Evolutionary conservation across 805 yeast genomes (phyloP).

Genomic region (Pichia manshurica): DNA sequence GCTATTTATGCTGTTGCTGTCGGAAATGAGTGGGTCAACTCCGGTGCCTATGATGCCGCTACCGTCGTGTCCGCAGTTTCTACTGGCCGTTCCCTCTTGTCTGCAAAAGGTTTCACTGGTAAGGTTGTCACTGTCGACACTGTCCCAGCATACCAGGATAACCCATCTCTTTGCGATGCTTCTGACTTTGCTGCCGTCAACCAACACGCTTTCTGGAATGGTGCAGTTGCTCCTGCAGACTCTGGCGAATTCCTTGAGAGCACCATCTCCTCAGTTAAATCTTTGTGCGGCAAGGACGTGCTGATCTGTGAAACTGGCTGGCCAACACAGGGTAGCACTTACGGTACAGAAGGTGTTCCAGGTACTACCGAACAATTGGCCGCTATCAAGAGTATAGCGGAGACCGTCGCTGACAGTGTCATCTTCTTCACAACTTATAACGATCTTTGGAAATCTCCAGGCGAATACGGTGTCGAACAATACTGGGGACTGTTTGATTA

Average conservation of each 20-base stretch:
- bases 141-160: constrained; percentile 49
- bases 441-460: constrained; percentile 58
- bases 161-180: constrained; percentile 47
- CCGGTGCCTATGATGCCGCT: constrained; percentile 41
- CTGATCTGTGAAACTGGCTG: constrained; percentile 64
- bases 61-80: constrained; percentile 44
- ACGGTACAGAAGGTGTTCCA: constrained; percentile 49
- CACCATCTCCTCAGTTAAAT: constrained; percentile 42
- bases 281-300: constrained; percentile 44
- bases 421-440: constrained; percentile 56
- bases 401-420: constrained; percentile 42
- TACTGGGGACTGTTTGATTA: constrained; percentile 47
- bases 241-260: constrained; percentile 48
- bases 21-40: constrained; percentile 61
- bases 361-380: constrained; percentile 44
- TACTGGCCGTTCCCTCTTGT: constrained; percentile 41
- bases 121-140: constrained; percentile 60
- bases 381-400: constrained; percentile 47
- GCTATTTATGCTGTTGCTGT: constrained; percentile 58
- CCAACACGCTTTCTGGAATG: constrained; percentile 64
- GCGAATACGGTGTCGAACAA: constrained; percentile 53
- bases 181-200: constrained; percentile 64
- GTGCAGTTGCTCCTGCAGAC: constrained; percentile 42
- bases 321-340: constrained; percentile 57
- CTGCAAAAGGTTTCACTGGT: constrained; percentile 47